These are phyloP conservation scores for Coriolopsis trogii DNA, from an alignment of 1,284 basidiomycete genomes.

Conservation along the genomic window DNA sequence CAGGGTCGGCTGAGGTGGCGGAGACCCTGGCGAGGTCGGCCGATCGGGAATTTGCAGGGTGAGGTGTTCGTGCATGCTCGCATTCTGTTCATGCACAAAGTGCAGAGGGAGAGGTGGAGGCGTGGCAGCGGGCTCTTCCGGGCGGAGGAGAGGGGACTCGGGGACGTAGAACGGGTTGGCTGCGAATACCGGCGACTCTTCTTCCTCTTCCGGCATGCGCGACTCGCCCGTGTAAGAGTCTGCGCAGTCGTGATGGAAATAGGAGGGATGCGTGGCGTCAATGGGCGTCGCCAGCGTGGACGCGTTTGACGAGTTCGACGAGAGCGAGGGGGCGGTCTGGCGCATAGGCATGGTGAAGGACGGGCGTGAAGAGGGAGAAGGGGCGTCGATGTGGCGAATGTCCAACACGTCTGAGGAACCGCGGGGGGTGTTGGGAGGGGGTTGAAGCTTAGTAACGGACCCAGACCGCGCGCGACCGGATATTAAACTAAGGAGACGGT, in stretches of 20 bases:
- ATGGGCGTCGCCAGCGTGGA: conserved; percentile 31
- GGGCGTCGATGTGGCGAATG: conserved; percentile 22
- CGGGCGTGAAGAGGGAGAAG: conserved; percentile 18
- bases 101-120: conserved; percentile 11
- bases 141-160: conserved; percentile 20
- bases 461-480: conserved; percentile 31
- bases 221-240: conserved; percentile 22
- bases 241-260: no score
- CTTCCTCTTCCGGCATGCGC: conserved; percentile 17
- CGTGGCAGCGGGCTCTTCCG: background rate
- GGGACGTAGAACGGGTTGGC: conserved; percentile 25
- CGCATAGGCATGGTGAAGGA: conserved; percentile 21
- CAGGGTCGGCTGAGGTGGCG: conserved; percentile 31
- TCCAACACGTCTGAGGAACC: conserved; percentile 22
- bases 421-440: conserved; percentile 24
- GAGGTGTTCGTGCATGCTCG: conserved; percentile 5
- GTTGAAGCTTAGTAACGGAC: conserved; percentile 29
- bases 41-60: conserved; percentile 16
- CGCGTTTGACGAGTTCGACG: conserved; percentile 25
- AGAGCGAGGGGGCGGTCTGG: conserved; percentile 18
- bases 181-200: conserved; percentile 21
- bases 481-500: conserved; percentile 36
- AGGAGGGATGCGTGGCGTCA: conserved; percentile 14
- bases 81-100: background rate
- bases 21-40: conserved; percentile 21